Conservation (phyloP, 2,329 filamentous ascomycete genomes). For the Fusarium oxysporum region DNA sequence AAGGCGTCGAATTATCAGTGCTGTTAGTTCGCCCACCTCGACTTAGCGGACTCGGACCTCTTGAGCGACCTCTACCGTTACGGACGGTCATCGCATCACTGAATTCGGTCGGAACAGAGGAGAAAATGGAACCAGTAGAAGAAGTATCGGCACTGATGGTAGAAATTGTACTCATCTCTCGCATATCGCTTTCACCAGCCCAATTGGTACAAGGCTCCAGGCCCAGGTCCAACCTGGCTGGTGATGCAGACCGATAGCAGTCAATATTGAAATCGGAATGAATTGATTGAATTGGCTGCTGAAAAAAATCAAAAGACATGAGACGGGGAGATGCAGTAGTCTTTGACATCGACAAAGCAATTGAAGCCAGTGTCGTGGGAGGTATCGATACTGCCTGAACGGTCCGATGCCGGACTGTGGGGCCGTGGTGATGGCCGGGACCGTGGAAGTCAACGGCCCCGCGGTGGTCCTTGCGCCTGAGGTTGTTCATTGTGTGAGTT, state of each 20-base stretch:
- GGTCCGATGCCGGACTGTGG: conserved; percentile 25
- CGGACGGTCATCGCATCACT: conserved; percentile 38
- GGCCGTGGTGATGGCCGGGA: conserved; percentile 14
- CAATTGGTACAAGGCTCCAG: conserved; percentile 11
- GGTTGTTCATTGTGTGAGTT: conserved; percentile 15
- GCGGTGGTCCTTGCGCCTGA: conserved; percentile 15
- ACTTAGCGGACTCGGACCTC: conserved; percentile 43
- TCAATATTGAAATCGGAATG: conserved; percentile 18
- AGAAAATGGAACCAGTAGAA: conserved; percentile 47
- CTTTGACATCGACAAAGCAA: background rate
- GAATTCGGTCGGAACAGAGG: conserved; percentile 47
- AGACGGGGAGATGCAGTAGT: background rate
- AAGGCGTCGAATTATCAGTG: conserved; percentile 24
- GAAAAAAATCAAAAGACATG: background rate
- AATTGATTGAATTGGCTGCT: background rate
- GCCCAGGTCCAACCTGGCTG: conserved; percentile 23
- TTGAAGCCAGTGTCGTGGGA: conserved; percentile 7
- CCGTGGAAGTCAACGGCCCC: conserved; percentile 9
- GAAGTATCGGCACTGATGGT: conserved; percentile 45
- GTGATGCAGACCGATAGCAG: conserved; percentile 28
- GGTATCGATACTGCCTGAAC: conserved; percentile 14
- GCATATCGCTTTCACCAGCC: conserved; percentile 1
- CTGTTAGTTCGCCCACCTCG: conserved; percentile 18
- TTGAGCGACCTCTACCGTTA: conserved; percentile 27
- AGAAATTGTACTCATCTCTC: conserved; percentile 42